Conservation (phyloP, 441 rosid species). For the Populus hybrid region DNA sequence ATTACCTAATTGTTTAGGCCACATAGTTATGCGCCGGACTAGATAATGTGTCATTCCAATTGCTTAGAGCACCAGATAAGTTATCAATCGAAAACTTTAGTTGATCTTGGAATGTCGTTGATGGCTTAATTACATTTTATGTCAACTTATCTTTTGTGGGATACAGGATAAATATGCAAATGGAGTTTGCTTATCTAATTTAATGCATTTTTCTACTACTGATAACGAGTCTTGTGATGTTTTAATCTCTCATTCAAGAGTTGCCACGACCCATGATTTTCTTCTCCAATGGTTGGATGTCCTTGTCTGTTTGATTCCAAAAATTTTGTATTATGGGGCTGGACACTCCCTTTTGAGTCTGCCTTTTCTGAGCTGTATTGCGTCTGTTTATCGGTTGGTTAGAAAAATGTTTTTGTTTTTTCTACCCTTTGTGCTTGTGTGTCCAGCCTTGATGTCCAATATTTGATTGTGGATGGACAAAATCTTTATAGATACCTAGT, state of each 20-base stretch:
- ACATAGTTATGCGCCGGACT: slow-evolving; percentile 11
- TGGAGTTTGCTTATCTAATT: background rate
- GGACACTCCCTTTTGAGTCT: background rate
- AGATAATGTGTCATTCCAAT: slow-evolving; percentile 2
- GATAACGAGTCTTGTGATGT: background rate
- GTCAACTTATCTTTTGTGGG: slow-evolving; percentile 5
- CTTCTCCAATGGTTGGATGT: background rate
- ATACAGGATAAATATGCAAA: background rate
- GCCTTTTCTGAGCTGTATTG: background rate
- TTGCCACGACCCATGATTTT: background rate
- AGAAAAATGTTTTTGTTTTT: background rate
- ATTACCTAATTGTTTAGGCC: slow-evolving; percentile 15
- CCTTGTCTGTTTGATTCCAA: background rate
- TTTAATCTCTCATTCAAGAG: background rate
- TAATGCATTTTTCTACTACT: background rate
- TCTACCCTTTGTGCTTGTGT: too few species aligned
- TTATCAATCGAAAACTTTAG: background rate
- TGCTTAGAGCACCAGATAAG: slow-evolving; percentile 5
- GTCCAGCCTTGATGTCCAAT: too few species aligned
- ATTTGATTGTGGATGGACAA: too few species aligned
- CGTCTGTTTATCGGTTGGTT: background rate
- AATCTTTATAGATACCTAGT: too few species aligned
- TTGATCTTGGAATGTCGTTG: slow-evolving; percentile 15
- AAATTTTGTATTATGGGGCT: background rate
- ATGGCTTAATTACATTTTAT: background rate